Evolutionary conservation across 2,329 filamentous ascomycete genomes (phyloP).

Genomic region (Decorospora gaudefroyi): DNA sequence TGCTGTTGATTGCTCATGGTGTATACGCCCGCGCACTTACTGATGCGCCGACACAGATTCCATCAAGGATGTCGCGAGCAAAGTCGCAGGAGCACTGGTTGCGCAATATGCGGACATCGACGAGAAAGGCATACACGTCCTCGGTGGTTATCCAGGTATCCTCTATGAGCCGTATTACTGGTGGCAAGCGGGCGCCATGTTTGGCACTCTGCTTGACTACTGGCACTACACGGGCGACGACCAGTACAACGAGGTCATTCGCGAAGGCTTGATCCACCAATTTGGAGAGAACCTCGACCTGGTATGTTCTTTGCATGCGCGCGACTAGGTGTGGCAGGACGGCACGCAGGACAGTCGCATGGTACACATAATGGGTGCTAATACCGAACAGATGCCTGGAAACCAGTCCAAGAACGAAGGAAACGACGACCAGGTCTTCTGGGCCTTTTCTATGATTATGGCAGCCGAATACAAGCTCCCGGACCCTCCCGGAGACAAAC

Average conservation of each 20-base stretch:
- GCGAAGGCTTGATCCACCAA: constrained; percentile 51
- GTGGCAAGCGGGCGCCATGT: constrained; percentile 77
- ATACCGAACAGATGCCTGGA: constrained; percentile 34
- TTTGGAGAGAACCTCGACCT: constrained; percentile 38
- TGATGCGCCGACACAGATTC: constrained; percentile 42
- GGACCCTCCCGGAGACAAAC: constrained; percentile 47
- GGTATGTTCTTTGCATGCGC: constrained; percentile 18
- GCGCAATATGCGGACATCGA: constrained; percentile 57
- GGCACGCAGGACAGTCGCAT: too few species aligned
- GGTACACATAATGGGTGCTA: constrained; percentile 7
- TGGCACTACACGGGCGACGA: constrained; percentile 81
- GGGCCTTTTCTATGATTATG: constrained; percentile 61
- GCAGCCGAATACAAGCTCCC: constrained; percentile 59
- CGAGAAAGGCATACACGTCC: constrained; percentile 49
- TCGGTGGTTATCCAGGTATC: constrained; percentile 51
- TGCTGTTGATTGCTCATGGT: background rate
- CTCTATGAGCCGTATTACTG: constrained; percentile 60
- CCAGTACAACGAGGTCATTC: constrained; percentile 69
- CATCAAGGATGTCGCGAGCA: constrained; percentile 53
- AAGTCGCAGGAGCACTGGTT: constrained; percentile 56
- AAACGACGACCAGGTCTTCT: constrained; percentile 64
- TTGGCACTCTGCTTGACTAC: constrained; percentile 74
- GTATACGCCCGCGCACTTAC: background rate
- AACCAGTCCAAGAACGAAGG: constrained; percentile 51
- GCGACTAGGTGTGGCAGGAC: too few species aligned